Evolutionary conservation across 2,329 filamentous ascomycete genomes (phyloP), one percentile per base, ranked within the genome.

Genomic region (Decorospora gaudefroyi): DNA sequence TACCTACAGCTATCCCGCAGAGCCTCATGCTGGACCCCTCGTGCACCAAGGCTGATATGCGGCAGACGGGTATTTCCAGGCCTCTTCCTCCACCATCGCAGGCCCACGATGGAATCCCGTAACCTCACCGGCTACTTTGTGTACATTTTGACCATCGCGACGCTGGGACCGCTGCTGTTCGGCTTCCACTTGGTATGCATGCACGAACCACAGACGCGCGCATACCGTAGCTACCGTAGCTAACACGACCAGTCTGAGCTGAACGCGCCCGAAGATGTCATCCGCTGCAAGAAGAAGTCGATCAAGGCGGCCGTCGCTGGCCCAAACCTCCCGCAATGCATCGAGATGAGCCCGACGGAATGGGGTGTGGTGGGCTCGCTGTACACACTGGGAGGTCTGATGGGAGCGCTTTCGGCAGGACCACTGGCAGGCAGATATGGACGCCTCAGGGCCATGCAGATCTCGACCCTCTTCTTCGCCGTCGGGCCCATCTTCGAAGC

Each of bases 181-280:
- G 93, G 93, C 51, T 96, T 89, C 72, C 92, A 97, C 72, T 73
- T 97, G 68, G 90, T 93, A 79, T 64, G 53, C 42, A 12, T 19
- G 39, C n/a, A 35, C 17, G 30, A 40, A 6, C 21, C 6, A 29
- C 35, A 17, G 12, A 17, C 43, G 29, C 7, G n/a, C 46, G 19
- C 13, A 31, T n/a, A 12, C 29, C 23, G 9, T 19, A 28, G 10
- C 7, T 18, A 27, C 39, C n/a, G 17, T 33, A 32, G 45, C 59
- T 66, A 53, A 68, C 56, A 28, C 11, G 10, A 3, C 11, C 62
- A 92, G 91, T 88, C 90, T 59, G 93, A 97, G 70, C 82, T 99
- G 52, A 99, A 99, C 70, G 90, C 92, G 6, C 93, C 93, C 6
- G 86, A 96, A 78, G 86, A 91, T 76, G 89, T 95, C 62, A 87